phyloP scores from a whole-genome alignment of 169 alveolate genomes.

The Plasmodium ovale region DNA sequence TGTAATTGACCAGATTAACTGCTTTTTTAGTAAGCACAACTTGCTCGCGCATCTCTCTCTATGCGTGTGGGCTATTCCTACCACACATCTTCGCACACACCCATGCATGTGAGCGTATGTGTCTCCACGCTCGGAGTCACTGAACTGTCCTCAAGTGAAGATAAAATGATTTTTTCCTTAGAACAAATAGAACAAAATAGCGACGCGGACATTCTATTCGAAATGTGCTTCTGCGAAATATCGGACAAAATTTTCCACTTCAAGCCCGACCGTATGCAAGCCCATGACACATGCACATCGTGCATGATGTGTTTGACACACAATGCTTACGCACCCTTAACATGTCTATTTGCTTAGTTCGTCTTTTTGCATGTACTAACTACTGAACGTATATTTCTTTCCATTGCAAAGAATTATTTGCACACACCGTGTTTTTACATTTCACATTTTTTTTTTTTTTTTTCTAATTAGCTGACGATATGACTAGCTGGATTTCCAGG shows the following conservation, averaged over 20 bases:
- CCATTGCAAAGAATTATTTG: too few species aligned
- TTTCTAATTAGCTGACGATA: slow-evolving; percentile 37
- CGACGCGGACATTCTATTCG: slow-evolving; percentile 16
- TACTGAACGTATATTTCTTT: too few species aligned
- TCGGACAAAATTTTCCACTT: slow-evolving; percentile 31
- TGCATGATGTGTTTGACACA: not conserved
- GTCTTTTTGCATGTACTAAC: too few species aligned
- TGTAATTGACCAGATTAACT: slow-evolving; percentile 14
- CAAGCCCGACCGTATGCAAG: slow-evolving; percentile 42
- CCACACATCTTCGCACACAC: not conserved
- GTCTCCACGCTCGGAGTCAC: too few species aligned
- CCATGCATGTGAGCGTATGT: not conserved
- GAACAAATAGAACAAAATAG: slow-evolving; percentile 55
- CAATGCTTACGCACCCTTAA: too few species aligned
- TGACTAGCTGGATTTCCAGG: slow-evolving; percentile 71
- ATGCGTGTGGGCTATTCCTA: not conserved
- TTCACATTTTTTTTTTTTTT: slow-evolving; percentile 22
- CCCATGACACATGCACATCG: not conserved
- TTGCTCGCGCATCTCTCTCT: not conserved
- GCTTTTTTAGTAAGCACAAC: slow-evolving; percentile 46
- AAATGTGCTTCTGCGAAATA: slow-evolving; percentile 29
- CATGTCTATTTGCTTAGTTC: too few species aligned
- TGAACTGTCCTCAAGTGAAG: not conserved
- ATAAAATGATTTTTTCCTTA: not conserved
- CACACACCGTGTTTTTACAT: not conserved